Evolutionary conservation across 352 stramenopile genomes (phyloP).

Genomic region (Globisporangium abappressorium): DNA sequence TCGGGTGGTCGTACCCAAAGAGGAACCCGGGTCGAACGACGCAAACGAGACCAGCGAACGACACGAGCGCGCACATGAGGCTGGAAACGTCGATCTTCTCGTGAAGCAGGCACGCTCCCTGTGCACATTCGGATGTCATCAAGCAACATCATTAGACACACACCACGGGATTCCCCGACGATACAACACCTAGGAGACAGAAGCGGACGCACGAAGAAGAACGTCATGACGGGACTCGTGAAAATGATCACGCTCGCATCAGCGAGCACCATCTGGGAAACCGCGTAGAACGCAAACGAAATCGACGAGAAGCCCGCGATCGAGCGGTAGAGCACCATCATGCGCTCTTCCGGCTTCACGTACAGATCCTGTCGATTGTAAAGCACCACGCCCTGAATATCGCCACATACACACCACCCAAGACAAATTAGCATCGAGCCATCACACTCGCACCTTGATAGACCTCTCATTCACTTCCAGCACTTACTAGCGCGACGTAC

Average conservation of each 20-base stretch:
- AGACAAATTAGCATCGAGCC: neutral
- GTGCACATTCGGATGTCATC: neutral
- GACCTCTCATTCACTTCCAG: neutral
- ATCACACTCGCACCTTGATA: neutral
- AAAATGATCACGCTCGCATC: conserved; percentile 70
- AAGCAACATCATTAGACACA: neutral
- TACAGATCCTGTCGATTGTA: conserved; percentile 50
- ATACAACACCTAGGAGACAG: neutral
- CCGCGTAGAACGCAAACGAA: conserved; percentile 62
- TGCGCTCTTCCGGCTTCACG: conserved; percentile 40
- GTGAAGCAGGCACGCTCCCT: conserved; percentile 29
- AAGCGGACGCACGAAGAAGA: conserved; percentile 43
- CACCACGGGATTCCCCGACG: neutral
- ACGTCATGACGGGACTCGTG: conserved; percentile 61
- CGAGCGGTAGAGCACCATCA: conserved; percentile 55
- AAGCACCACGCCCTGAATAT: conserved; percentile 7
- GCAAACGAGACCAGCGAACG: conserved; percentile 38
- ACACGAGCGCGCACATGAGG: conserved; percentile 27
- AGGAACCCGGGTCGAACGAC: conserved; percentile 38
- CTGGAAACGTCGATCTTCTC: conserved; percentile 27
- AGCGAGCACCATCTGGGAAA: conserved; percentile 69
- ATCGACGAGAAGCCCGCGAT: conserved; percentile 44
- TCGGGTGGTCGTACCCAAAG: conserved; percentile 43
- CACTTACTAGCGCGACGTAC: conserved; percentile 27
- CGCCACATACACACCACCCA: neutral